A percentile compares a stretch with the other conserved stretches of the same genome.
These are phyloP conservation scores for Pythium scleroteichum DNA, from an alignment of 352 stramenopile species.

Conservation along the genomic window DNA sequence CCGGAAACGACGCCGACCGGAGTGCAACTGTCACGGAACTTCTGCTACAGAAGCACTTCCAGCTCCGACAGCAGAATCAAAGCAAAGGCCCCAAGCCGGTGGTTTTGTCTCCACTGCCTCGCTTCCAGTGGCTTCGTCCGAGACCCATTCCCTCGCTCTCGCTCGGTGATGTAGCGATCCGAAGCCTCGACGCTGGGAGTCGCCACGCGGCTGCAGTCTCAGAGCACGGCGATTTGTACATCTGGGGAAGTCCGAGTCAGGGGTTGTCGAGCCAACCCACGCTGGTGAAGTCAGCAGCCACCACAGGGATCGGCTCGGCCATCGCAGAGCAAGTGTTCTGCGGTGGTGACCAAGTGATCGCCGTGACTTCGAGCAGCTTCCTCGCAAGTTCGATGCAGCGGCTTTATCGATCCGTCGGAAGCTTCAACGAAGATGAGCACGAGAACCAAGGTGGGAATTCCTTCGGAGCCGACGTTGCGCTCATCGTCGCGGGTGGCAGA, in stretches of 20 bases:
- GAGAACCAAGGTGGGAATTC: background rate
- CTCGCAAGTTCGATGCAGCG: slow-evolving; percentile 42
- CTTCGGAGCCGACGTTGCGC: slow-evolving; percentile 35
- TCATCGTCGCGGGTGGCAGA: slow-evolving; percentile 46
- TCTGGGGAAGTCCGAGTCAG: slow-evolving; percentile 67
- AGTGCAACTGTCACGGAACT: slow-evolving; percentile 37
- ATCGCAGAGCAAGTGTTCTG: slow-evolving; percentile 54
- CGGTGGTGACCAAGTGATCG: slow-evolving; percentile 46
- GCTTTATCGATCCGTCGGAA: slow-evolving; percentile 27
- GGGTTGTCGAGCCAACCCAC: slow-evolving; percentile 8
- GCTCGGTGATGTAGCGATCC: slow-evolving; percentile 35
- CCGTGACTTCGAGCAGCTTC: slow-evolving; percentile 53
- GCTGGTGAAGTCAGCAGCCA: slow-evolving; percentile 10
- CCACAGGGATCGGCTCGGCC: slow-evolving; percentile 24
- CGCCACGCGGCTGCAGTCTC: slow-evolving; percentile 90
- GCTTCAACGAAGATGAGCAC: background rate
- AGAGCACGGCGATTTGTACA: slow-evolving; percentile 86
- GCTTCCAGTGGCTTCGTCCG: slow-evolving; percentile 30
- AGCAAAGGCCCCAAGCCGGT: background rate
- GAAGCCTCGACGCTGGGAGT: slow-evolving; percentile 77
- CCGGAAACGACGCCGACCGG: slow-evolving; percentile 16
- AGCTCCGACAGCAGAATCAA: slow-evolving; percentile 27
- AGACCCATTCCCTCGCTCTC: slow-evolving; percentile 48
- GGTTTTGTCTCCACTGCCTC: slow-evolving; percentile 24
- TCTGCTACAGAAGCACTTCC: slow-evolving; percentile 46